Evolutionary conservation across 306 rosid genomes (phyloP), one percentile per base, ranked within the genome.

Genomic region (Vigna nakashimae): DNA sequence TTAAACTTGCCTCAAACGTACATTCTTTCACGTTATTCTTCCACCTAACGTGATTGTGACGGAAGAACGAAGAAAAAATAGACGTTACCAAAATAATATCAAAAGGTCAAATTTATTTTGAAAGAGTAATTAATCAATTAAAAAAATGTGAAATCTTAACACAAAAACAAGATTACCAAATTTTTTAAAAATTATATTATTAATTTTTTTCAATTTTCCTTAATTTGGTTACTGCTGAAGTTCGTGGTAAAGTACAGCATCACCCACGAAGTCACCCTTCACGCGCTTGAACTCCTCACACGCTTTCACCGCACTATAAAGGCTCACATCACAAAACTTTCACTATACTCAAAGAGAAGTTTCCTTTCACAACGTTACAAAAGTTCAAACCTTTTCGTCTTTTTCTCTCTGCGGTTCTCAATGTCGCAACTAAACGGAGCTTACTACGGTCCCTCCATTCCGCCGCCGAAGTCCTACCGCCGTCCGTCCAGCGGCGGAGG

Each of bases 391-490:
- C 42, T 1, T 5, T 52, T 49, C 0, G 18, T 2, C n/a, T 17
- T 4, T n/a, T 0, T 18, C n/a, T 42, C 13, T 42, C 46, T 42
- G 13, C 46, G 12, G 46, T 45, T 45, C 15, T 5, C 51, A 68
- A 92, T 92, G 93, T 82, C 92, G 5, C 84, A 72, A 22, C 14
- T 93, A 42, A 93, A 93, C 86, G 96, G 97, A 22, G 87, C 98
- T 34, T 93, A 88, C 78, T 91, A 93, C 77, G 98, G 97, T 45
- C 97, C 98, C 1, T 69, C 98, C 3, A 67, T 93, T 62, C 98
- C 98, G 0, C 92, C 96, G 17, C 91, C 90, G 0, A 86, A 77
- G 7, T 60, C 88, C 69, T 59, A 83, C 84, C 65, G 76, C 76
- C 87, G 88, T 15, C 79, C 65, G 0, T 59, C 81, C 20, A 83